Evolutionary conservation across 208 protist species (phyloP).

Genomic region (Leishmania arabica): DNA sequence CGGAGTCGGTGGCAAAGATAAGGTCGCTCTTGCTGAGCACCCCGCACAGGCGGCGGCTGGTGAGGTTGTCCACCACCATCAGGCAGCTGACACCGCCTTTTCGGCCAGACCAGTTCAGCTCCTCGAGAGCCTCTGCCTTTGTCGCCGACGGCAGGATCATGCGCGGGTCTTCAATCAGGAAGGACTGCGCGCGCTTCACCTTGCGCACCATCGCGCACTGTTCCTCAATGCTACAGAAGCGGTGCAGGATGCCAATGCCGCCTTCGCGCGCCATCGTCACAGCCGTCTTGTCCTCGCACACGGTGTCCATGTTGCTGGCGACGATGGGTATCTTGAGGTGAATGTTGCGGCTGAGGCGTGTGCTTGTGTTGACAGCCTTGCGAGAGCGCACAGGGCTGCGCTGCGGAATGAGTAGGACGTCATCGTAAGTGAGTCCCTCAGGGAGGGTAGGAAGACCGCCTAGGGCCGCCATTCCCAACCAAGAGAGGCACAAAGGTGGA

Average conservation of each 20-base stretch:
- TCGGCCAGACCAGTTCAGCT: constrained; percentile 72
- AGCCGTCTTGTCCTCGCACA: constrained; percentile 89
- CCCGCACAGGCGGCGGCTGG: constrained; percentile 53
- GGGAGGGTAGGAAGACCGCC: constrained; percentile 39
- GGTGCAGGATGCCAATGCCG: constrained; percentile 90
- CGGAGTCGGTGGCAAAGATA: constrained; percentile 53
- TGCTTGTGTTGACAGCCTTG: constrained; percentile 62
- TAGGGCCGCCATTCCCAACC: constrained; percentile 35
- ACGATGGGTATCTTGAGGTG: constrained; percentile 83
- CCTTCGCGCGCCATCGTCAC: constrained; percentile 88
- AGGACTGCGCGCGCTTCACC: constrained; percentile 92
- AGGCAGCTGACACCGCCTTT: constrained; percentile 80
- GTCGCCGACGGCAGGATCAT: constrained; percentile 70
- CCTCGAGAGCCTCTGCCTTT: constrained; percentile 54
- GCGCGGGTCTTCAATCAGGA: constrained; percentile 86
- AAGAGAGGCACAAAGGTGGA: background rate
- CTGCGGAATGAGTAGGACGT: constrained; percentile 90
- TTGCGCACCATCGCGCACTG: constrained; percentile 88
- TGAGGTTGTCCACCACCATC: constrained; percentile 71
- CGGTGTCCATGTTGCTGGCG: constrained; percentile 94
- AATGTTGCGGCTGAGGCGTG: constrained; percentile 75
- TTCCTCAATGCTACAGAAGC: constrained; percentile 88
- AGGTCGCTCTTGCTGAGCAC: constrained; percentile 74
- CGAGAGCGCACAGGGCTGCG: constrained; percentile 71
- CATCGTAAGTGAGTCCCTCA: constrained; percentile 85